Conservation (phyloP, 1,284 basidiomycete species). For the Pisolithus thermaeus region DNA sequence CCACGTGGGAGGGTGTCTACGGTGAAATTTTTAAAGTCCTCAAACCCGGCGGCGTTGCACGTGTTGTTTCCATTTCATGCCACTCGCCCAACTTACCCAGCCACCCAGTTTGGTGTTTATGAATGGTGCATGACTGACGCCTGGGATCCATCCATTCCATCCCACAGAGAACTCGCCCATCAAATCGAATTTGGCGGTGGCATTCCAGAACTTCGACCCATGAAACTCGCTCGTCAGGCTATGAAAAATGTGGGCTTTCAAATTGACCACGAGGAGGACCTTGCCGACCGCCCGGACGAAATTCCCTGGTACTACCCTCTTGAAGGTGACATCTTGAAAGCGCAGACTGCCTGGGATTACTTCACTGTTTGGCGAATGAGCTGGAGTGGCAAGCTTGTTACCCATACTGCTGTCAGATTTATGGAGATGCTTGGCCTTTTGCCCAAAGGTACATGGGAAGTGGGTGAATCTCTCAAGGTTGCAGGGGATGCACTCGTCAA, state of each 20-base stretch:
- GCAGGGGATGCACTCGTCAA: conserved; percentile 78
- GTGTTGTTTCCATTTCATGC: no score
- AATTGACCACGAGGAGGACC: conserved; percentile 89
- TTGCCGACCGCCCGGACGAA: conserved; percentile 79
- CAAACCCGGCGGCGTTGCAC: no score
- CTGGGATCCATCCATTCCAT: conserved; percentile 91
- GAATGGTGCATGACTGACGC: conserved; percentile 98
- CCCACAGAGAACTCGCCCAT: no score
- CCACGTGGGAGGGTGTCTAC: no score
- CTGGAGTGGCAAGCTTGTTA: conserved; percentile 81
- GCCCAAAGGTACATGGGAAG: conserved; percentile 91
- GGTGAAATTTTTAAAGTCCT: no score
- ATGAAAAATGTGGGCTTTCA: no score
- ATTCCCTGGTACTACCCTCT: conserved; percentile 96
- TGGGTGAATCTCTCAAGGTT: conserved; percentile 85
- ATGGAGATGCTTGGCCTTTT: conserved; percentile 79
- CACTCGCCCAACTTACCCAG: conserved; percentile 37
- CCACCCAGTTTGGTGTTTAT: conserved; percentile 86
- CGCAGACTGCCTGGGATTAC: conserved; percentile 92
- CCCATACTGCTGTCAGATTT: conserved; percentile 74
- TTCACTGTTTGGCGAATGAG: conserved; percentile 88
- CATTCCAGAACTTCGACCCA: no score
- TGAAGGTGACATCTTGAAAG: conserved; percentile 88
- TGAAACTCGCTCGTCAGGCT: no score
- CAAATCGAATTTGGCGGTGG: no score